phyloP scores from a whole-genome alignment of 2,329 filamentous ascomycete genomes.

The Proliferodiscus dingleyae region DNA sequence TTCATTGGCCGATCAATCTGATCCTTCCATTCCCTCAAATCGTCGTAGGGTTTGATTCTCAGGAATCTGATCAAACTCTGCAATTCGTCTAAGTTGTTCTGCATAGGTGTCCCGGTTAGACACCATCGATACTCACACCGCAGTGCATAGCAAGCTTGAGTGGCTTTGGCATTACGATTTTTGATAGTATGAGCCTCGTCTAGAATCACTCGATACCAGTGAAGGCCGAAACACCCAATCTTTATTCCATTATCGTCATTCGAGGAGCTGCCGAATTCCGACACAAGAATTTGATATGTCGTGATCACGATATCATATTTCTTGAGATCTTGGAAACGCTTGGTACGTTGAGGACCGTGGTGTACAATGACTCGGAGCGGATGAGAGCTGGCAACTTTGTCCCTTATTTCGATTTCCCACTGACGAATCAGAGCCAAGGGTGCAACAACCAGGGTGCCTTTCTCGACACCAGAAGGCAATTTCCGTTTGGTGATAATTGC shows the following conservation, averaged over 20 bases:
- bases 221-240: slow-evolving; percentile 80
- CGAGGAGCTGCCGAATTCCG: slow-evolving; percentile 72
- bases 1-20: slow-evolving; percentile 89
- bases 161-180: slow-evolving; percentile 93
- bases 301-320: slow-evolving; percentile 94
- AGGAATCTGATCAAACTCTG: slow-evolving; percentile 92
- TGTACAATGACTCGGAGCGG: slow-evolving; percentile 80
- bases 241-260: slow-evolving; percentile 58
- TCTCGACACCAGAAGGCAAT: slow-evolving; percentile 63
- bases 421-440: slow-evolving; percentile 92
- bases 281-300: slow-evolving; percentile 92
- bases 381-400: slow-evolving; percentile 68
- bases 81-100: slow-evolving; percentile 95
- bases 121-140: slow-evolving; percentile 91
- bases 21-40: slow-evolving; percentile 82
- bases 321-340: slow-evolving; percentile 69
- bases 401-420: slow-evolving; percentile 90
- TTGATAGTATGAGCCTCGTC: slow-evolving; percentile 99
- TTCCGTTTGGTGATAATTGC: slow-evolving; percentile 59
- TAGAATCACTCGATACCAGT: slow-evolving; percentile 93
- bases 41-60: slow-evolving; percentile 84
- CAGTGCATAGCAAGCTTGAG: slow-evolving; percentile 84
- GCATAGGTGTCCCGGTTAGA: slow-evolving; percentile 92
- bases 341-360: slow-evolving; percentile 81
- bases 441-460: slow-evolving; percentile 84